Evolutionary conservation across 495 filamentous ascomycete species (phyloP).

Genomic region (Neurospora sp.): DNA sequence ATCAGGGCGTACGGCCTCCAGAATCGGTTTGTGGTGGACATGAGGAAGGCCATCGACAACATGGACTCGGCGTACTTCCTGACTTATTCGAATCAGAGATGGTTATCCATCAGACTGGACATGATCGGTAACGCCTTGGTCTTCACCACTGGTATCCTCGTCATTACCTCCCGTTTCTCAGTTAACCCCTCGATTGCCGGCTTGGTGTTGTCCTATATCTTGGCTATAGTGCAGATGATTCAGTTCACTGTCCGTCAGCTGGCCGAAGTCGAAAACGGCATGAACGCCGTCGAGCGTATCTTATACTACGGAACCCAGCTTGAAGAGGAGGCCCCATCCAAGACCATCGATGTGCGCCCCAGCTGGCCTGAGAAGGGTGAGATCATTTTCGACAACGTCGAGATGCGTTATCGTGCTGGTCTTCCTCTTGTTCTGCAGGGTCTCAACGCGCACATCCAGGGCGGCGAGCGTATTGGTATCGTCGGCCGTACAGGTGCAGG

Average conservation of each 20-base stretch:
- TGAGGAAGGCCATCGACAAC: conserved; percentile 64
- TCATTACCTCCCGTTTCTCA: conserved; percentile 86
- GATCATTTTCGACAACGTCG: conserved; percentile 72
- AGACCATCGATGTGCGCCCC: conserved; percentile 53
- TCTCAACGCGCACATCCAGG: conserved; percentile 63
- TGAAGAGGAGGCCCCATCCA: conserved; percentile 78
- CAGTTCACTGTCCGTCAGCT: conserved; percentile 92
- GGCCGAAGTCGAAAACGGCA: conserved; percentile 93
- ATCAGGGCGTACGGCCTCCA: conserved; percentile 85
- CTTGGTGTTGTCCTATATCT: conserved; percentile 82
- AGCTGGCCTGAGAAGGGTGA: conserved; percentile 78
- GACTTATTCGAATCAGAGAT: conserved; percentile 88
- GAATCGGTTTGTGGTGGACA: conserved; percentile 56
- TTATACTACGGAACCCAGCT: conserved; percentile 82
- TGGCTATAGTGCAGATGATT: conserved; percentile 90
- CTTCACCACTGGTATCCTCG: conserved; percentile 78
- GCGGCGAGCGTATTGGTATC: conserved; percentile 86
- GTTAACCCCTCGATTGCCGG: conserved; percentile 78
- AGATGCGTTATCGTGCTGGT: conserved; percentile 82
- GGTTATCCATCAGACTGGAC: conserved; percentile 79
- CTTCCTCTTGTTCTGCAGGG: conserved; percentile 78
- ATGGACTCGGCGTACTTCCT: conserved; percentile 94
- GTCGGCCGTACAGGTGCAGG: conserved; percentile 91
- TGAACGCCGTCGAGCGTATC: conserved; percentile 94
- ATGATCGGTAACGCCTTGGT: conserved; percentile 71